A percentile compares a stretch with the other conserved stretches of the same genome.
Evolutionary conservation across 2,329 filamentous ascomycete genomes (phyloP).

Genomic region (Botrytis medusae): DNA sequence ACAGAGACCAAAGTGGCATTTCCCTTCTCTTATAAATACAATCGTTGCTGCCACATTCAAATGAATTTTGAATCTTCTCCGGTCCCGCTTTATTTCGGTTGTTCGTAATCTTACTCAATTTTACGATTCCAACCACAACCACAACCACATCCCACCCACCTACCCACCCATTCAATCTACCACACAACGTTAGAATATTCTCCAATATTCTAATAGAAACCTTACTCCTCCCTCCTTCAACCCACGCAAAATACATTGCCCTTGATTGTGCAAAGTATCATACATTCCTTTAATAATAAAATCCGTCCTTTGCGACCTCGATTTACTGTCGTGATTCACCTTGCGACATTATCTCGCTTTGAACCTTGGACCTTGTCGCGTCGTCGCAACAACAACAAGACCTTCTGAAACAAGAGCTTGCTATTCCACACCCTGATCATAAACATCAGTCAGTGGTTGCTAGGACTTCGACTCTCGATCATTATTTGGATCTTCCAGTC

Average conservation of each 20-base stretch:
- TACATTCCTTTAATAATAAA: constrained; percentile 22
- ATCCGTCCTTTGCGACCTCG: background rate
- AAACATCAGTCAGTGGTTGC: constrained; percentile 5
- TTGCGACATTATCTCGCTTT: constrained; percentile 5
- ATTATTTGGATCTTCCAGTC: constrained; percentile 3
- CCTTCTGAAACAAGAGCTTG: background rate
- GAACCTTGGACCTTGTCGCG: background rate
- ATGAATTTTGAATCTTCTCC: background rate
- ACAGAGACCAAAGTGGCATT: background rate
- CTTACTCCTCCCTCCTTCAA: background rate
- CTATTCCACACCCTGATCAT: background rate
- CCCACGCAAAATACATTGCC: background rate
- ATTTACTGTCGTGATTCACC: background rate
- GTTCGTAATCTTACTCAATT: constrained; percentile 17
- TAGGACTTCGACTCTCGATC: background rate
- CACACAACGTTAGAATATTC: background rate
- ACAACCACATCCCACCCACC: background rate
- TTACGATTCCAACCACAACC: constrained; percentile 15
- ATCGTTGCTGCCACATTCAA: background rate
- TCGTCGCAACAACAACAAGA: constrained; percentile 2
- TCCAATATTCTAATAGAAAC: constrained; percentile 2
- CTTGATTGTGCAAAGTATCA: constrained; percentile 13
- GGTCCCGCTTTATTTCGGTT: constrained; percentile 19
- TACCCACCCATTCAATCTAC: background rate
- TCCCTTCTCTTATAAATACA: constrained; percentile 12